These are phyloP conservation scores for Mytilinidion resinicola DNA, from an alignment of 495 filamentous ascomycete species.

Conservation along the genomic window DNA sequence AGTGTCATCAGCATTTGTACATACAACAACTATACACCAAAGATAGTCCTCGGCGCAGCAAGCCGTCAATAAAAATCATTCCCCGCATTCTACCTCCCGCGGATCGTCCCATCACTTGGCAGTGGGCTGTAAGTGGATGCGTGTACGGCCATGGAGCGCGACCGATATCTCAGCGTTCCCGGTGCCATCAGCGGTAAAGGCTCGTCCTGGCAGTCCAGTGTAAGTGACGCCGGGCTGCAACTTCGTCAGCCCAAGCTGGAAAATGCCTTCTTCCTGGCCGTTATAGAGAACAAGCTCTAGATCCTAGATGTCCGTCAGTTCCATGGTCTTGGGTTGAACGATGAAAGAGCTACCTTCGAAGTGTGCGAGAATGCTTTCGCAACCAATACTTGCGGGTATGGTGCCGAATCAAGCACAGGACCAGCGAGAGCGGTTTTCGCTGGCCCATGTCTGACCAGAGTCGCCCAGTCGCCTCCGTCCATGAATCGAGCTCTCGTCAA, in stretches of 20 bases:
- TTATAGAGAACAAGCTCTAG: background rate
- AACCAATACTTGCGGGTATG: background rate
- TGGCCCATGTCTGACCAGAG: background rate
- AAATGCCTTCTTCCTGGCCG: background rate
- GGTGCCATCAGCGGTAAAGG: background rate
- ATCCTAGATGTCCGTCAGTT: background rate
- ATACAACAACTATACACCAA: background rate
- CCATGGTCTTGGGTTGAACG: too few species aligned
- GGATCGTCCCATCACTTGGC: background rate
- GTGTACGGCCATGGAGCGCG: background rate
- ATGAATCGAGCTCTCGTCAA: background rate
- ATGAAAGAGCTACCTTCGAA: background rate
- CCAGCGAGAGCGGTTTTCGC: background rate
- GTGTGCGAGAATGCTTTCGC: background rate
- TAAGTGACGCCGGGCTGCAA: background rate
- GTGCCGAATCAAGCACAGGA: background rate
- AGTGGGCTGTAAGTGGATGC: background rate
- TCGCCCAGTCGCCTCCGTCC: background rate
- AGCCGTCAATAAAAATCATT: too few species aligned
- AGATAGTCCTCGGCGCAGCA: too few species aligned
- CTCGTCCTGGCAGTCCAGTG: background rate
- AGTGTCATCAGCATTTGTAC: background rate
- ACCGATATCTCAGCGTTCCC: background rate
- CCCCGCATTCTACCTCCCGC: background rate
- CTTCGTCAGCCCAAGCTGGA: background rate